Percentiles rank a stretch among this genome's conserved stretches.
Conservation (phyloP, 2,329 filamentous ascomycete species). For the Epichloe aotearoae region DNA sequence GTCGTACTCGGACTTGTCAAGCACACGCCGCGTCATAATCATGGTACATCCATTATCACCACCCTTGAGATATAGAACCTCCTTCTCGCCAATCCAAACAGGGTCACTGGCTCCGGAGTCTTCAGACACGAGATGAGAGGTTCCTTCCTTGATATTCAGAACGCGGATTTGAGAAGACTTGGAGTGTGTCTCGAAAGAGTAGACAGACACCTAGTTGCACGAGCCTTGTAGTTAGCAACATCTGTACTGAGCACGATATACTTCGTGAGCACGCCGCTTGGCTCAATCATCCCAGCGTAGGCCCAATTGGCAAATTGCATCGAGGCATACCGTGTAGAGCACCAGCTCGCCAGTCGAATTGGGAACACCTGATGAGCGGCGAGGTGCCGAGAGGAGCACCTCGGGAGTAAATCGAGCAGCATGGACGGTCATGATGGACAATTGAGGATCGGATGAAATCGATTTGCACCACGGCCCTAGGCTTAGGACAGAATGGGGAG, state of each 20-base stretch:
- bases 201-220: constrained; percentile 45
- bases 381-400: constrained; percentile 62
- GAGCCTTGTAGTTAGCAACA: neutral
- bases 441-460: neutral
- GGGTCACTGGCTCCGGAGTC: constrained; percentile 55
- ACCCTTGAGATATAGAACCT: constrained; percentile 41
- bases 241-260: neutral
- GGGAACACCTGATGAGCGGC: constrained; percentile 56
- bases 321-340: constrained; percentile 44
- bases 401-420: constrained; percentile 63
- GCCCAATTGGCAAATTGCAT: too few relatives aligned
- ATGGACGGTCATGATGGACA: constrained; percentile 49
- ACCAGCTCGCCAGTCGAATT: constrained; percentile 52
- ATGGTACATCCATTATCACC: constrained; percentile 33
- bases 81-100: constrained; percentile 60
- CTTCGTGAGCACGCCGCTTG: neutral
- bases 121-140: constrained; percentile 52
- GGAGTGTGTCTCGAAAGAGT: constrained; percentile 65
- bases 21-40: constrained; percentile 27
- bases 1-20: constrained; percentile 23
- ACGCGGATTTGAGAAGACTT: constrained; percentile 57
- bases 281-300: neutral
- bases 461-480: neutral
- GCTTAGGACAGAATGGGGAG: neutral
- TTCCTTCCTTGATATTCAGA: constrained; percentile 53